A percentile compares a stretch with the other conserved stretches of the same genome.
Evolutionary conservation across 345 rosid species (phyloP).

Genomic region (Litchi chinensis): DNA sequence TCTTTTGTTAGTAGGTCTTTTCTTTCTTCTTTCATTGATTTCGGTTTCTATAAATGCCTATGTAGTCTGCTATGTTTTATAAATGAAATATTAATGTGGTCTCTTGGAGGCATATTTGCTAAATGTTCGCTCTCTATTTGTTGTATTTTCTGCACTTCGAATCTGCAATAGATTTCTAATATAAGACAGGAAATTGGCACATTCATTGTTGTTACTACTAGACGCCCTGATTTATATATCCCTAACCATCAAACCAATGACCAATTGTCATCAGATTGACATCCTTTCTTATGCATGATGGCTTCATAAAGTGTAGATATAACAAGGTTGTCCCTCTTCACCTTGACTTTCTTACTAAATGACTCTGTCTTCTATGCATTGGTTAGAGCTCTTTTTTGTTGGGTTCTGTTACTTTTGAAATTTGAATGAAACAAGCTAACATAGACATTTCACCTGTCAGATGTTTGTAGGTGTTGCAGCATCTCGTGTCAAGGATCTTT

Average conservation of each 20-base stretch:
- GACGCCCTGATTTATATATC: not conserved
- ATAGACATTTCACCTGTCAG: slow-evolving; percentile 38
- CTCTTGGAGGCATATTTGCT: not conserved
- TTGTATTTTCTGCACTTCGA: not conserved
- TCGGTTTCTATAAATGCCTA: no score
- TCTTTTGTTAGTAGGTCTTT: not conserved
- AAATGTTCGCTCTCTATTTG: not conserved
- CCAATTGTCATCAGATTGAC: not conserved
- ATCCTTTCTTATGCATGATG: not conserved
- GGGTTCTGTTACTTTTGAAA: slow-evolving; percentile 4
- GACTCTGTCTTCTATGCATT: not conserved
- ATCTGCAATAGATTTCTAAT: not conserved
- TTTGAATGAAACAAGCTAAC: slow-evolving; percentile 23
- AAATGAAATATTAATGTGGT: not conserved
- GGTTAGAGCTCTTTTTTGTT: not conserved
- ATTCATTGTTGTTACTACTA: not conserved
- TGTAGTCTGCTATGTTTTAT: no score
- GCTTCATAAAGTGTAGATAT: not conserved
- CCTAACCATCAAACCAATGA: not conserved
- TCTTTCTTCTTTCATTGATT: no score
- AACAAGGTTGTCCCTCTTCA: not conserved
- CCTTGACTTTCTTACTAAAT: not conserved
- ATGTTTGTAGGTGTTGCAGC: slow-evolving; percentile 99
- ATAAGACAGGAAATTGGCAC: not conserved
- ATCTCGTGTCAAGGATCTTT: slow-evolving; percentile 98